Evolutionary conservation across 352 stramenopile genomes (phyloP), one percentile per base, ranked within the genome.

Genomic region (Phytophthora aleatoria): DNA sequence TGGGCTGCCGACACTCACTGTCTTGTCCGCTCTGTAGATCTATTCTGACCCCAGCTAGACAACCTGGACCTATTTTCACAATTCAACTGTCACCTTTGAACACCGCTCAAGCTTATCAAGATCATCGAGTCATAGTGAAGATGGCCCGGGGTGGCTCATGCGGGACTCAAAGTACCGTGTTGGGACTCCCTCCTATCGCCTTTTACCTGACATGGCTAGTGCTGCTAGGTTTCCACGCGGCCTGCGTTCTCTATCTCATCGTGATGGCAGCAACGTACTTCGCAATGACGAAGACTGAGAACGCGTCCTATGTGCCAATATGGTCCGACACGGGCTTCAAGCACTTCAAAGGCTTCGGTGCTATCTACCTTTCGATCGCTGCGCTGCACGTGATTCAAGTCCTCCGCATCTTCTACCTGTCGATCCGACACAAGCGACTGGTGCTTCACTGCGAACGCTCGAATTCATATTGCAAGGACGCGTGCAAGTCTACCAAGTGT

Each of bases 281-380:
- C 30, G 27, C 16, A 16, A 11, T 72, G 5, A 57, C 43, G 13
- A 1, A 31, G 2, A 20, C 56, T 4, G 33, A 67, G 20, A 48
- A 71, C 11, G 64, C 30, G 1, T 26, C 43, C 0, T 71, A 61
- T 11, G 42, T 44, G 8, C 45, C 51, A 26, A n/a, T 72, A n/a
- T 72, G 53, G 47, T 72, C 64, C 1, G 35, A 57, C 30, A 51
- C 51, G 11, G 51, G 59, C 0, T 43, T 27, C 51, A 64, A 62
- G 27, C 28, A 67, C 30, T 72, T 72, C 45, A 67, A 67, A 28
- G 64, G 24, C 20, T 67, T 67, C 31, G 64, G 44, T 20, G 51
- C 41, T 2, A 20, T 67, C 9, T 67, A 50, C 24, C 20, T 62
- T 1, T 31, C 36, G 3, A 38, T 72, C 38, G 42, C 38, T 2